These are phyloP conservation scores for Verticillium isaacii DNA, from an alignment of 2,329 filamentous ascomycete genomes.

Conservation along the genomic window DNA sequence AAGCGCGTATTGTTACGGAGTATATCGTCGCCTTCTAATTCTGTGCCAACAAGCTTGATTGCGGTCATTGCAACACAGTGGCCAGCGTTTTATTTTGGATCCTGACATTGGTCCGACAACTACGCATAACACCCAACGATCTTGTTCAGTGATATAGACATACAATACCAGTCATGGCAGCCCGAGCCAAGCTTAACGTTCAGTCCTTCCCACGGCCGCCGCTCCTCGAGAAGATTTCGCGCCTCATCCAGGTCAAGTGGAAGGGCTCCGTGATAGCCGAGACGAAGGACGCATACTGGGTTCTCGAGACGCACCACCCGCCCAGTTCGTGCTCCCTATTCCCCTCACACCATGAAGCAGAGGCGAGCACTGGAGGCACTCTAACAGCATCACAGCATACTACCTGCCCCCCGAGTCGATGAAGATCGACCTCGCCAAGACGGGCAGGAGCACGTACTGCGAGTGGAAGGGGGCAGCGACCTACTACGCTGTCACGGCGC, in stretches of 20 bases:
- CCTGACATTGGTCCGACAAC: not conserved
- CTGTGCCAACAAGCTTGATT: too few relatives aligned
- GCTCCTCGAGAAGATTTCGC: slow-evolving; percentile 44
- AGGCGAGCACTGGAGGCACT: not conserved
- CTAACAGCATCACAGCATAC: slow-evolving; percentile 37
- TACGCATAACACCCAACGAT: not conserved
- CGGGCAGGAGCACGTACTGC: slow-evolving; percentile 42
- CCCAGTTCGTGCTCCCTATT: slow-evolving; percentile 38
- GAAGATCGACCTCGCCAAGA: slow-evolving; percentile 39
- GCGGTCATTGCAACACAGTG: too few relatives aligned
- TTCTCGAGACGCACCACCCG: slow-evolving; percentile 58
- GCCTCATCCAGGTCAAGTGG: slow-evolving; percentile 54
- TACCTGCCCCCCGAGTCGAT: slow-evolving; percentile 51
- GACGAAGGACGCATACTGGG: slow-evolving; percentile 55
- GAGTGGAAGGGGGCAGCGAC: slow-evolving; percentile 59
- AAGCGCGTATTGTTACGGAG: not conserved
- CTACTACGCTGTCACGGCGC: slow-evolving; percentile 47
- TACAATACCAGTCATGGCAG: not conserved
- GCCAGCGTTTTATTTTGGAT: too few relatives aligned
- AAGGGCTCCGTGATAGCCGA: slow-evolving; percentile 50
- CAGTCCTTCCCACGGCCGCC: slow-evolving; percentile 56
- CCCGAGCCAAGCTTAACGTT: slow-evolving; percentile 41
- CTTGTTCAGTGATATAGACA: not conserved
- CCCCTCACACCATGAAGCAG: not conserved
- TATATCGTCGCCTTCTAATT: not conserved